Percentiles rank a stretch among this genome's conserved stretches.
phyloP scores from a whole-genome alignment of 176 grass and related monocot genomes.

The Aegilops tauschii region DNA sequence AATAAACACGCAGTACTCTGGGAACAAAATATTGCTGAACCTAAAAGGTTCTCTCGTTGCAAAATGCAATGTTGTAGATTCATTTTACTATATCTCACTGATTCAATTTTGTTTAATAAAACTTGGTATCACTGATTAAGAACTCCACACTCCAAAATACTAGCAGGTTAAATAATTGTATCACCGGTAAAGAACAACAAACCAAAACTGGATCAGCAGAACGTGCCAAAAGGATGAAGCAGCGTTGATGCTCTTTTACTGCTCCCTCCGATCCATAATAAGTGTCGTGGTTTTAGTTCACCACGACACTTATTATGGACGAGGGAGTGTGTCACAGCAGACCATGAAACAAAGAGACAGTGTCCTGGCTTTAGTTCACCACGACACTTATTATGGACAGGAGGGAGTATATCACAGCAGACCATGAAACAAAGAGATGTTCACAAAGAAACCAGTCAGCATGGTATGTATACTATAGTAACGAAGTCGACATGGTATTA shows the following conservation, averaged over 20 bases:
- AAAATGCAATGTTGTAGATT: no score
- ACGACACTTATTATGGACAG: no score
- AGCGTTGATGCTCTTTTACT: not conserved
- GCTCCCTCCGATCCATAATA: no score
- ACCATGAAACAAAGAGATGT: not conserved
- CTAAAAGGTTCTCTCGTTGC: no score
- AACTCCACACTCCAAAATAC: no score
- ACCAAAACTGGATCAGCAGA: not conserved
- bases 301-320: no score
- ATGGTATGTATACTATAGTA: constrained; percentile 15
- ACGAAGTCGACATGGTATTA: constrained; percentile 6
- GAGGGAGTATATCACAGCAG: not conserved
- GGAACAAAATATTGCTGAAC: no score
- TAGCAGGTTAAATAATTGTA: no score
- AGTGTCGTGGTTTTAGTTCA: no score
- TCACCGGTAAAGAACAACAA: not conserved
- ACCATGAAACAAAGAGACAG: not conserved
- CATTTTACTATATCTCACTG: not conserved
- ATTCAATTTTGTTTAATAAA: not conserved
- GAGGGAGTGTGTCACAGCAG: no score
- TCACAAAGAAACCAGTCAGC: not conserved
- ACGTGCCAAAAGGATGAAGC: not conserved
- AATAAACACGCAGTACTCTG: no score
- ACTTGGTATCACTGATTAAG: not conserved
- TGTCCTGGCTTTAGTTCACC: no score